phyloP scores from a whole-genome alignment of 2,329 filamentous ascomycete species.

The Trichoderma oligosporum region DNA sequence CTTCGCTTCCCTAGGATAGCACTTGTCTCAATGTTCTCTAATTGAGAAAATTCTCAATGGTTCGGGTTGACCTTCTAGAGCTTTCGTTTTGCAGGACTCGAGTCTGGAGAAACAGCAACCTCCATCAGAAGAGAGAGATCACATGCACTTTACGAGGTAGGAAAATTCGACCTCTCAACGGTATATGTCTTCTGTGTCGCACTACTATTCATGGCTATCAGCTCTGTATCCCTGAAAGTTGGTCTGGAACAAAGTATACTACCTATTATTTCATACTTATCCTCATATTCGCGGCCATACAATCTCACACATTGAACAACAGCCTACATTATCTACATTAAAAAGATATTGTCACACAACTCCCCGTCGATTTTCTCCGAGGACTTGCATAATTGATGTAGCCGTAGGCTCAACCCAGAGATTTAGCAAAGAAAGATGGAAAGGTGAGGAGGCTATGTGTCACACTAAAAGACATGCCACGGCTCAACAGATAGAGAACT shows the following conservation, averaged over 20 bases:
- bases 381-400: not conserved
- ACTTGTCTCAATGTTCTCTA: not conserved
- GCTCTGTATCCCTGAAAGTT: slow-evolving; percentile 1
- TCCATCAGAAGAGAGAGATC: not conserved
- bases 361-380: not conserved
- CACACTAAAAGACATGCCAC: not conserved
- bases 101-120: not conserved
- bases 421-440: not conserved
- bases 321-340: not conserved
- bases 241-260: too few relatives aligned
- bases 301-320: too few relatives aligned
- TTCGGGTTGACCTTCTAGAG: not conserved
- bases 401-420: not conserved
- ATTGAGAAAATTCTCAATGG: not conserved
- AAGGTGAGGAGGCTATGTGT: not conserved
- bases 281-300: too few relatives aligned
- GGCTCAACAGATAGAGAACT: not conserved
- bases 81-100: not conserved
- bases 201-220: not conserved
- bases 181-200: not conserved
- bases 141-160: slow-evolving; percentile 1
- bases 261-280: too few relatives aligned
- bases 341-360: not conserved
- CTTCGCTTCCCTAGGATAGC: not conserved
- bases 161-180: not conserved